Evolutionary conservation across 495 filamentous ascomycete species (phyloP), one percentile per base, ranked within the genome.

Genomic region (Astrocystis sublimbata): DNA sequence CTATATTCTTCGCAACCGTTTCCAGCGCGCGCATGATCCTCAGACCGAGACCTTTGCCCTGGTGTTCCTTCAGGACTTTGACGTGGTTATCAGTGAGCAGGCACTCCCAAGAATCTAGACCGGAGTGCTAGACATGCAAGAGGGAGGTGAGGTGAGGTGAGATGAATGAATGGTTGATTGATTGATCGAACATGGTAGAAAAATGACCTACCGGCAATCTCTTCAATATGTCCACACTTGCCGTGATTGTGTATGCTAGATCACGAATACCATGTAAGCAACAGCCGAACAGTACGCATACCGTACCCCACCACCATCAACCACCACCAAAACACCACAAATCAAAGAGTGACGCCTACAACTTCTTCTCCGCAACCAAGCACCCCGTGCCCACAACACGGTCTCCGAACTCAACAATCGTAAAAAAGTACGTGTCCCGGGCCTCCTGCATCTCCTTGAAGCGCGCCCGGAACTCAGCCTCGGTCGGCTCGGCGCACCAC

Each of bases 1-100:
- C 91, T 46, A 91, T 84, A 63, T 87, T 79, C 62, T 85, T 76
- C 15, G 89, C 89, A 31, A 94, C 80, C 67, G 83, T 85, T 74
- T 96, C 91, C 62, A 96, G 79, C 4, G 91, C 88, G 76, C 92
- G 86, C 58, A 96, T 94, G 55, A 96, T 88, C 63, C 86, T 81
- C 72, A 93, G 69, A 0, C 92, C 92, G 31, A 96, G 77, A 67
- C 92, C 92, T 77, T 93, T 96, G 8, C 91, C 91, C 73, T 94
- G 92, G 71, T 96, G 90, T 40, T 89, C 86, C 75, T 88, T 87
- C 40, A 85, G 83, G 24, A 96, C 89, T 61, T 46, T n/a, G n/a
- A 12, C 45, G 10, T 9, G n/a, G n/a, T 13, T 9, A 33, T 7
- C 33, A 36, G 13, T 13, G 26, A 8, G 26, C n/a, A n/a, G n/a